These are phyloP conservation scores for Colletotrichum camelliae DNA, from an alignment of 2,329 filamentous ascomycete species.

Conservation along the genomic window DNA sequence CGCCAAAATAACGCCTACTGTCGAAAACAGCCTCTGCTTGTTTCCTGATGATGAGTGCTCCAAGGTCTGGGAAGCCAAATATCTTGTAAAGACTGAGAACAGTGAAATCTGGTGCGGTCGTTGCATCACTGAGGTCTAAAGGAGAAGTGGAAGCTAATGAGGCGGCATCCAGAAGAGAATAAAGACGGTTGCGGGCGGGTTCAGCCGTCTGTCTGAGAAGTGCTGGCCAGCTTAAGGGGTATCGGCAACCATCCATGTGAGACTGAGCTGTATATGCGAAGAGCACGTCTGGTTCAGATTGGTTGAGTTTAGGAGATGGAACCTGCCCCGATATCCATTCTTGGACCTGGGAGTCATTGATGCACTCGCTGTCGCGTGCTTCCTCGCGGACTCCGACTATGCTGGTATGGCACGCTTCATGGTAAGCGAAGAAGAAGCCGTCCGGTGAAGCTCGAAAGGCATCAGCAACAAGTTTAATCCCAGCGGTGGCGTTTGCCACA, in stretches of 20 bases:
- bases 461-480: conserved; percentile 85
- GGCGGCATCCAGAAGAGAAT: conserved; percentile 66
- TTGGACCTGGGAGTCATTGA: conserved; percentile 68
- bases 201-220: conserved; percentile 33
- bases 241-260: conserved; percentile 23
- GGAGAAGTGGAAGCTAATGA: conserved; percentile 79
- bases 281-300: conserved; percentile 36
- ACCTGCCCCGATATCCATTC: conserved; percentile 61
- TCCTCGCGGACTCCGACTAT: conserved; percentile 81
- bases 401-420: conserved; percentile 85
- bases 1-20: conserved; percentile 83
- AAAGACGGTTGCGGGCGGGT: neutral
- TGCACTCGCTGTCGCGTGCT: conserved; percentile 68
- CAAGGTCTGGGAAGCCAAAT: conserved; percentile 95
- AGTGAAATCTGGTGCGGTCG: conserved; percentile 78
- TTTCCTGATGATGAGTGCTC: conserved; percentile 82
- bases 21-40: conserved; percentile 68
- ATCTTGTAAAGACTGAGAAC: conserved; percentile 94
- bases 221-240: conserved; percentile 64
- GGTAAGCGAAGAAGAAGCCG: conserved; percentile 86
- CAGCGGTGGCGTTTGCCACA: conserved; percentile 90
- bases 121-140: conserved; percentile 69
- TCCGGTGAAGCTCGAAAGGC: conserved; percentile 69
- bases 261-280: conserved; percentile 23
- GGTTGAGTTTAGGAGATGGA: conserved; percentile 32